phyloP scores from a whole-genome alignment of 176 grass and related monocot genomes.

The Triticum monococcum region DNA sequence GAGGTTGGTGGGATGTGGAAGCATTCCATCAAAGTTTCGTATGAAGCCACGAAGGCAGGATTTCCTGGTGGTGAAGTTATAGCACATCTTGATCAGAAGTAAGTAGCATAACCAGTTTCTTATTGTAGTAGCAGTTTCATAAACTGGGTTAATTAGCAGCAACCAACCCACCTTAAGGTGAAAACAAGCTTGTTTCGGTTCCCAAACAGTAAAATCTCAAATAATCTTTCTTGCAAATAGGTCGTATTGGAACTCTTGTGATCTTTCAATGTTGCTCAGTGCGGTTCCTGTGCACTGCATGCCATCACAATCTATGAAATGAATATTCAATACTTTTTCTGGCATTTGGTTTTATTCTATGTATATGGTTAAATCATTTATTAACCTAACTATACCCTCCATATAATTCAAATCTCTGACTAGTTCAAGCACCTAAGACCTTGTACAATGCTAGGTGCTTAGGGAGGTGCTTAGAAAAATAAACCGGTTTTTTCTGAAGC shows the following conservation, averaged over 20 bases:
- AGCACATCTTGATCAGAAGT: constrained; percentile 99
- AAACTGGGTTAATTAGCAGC: background rate
- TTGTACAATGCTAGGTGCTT: too few relatives aligned
- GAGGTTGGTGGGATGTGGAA: constrained; percentile 83
- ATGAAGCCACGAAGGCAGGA: constrained; percentile 72
- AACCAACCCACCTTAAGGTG: background rate
- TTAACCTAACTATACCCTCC: background rate
- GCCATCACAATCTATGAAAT: background rate
- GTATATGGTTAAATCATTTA: background rate
- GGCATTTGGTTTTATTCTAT: background rate
- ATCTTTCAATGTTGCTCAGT: background rate
- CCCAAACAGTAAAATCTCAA: background rate
- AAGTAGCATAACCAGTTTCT: constrained; percentile 30
- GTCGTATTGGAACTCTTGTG: background rate
- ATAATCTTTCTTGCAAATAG: background rate
- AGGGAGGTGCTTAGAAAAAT: too few relatives aligned
- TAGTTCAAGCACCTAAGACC: background rate
- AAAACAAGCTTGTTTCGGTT: background rate
- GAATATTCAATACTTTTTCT: background rate
- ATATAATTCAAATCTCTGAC: background rate
- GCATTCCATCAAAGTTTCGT: constrained; percentile 85
- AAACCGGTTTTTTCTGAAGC: too few relatives aligned
- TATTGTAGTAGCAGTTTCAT: background rate
- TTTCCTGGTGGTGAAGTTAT: constrained; percentile 92
- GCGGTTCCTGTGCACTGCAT: background rate